phyloP scores from a whole-genome alignment of 2,329 filamentous ascomycete species.

The Arthrobotrys sphaeroides region DNA sequence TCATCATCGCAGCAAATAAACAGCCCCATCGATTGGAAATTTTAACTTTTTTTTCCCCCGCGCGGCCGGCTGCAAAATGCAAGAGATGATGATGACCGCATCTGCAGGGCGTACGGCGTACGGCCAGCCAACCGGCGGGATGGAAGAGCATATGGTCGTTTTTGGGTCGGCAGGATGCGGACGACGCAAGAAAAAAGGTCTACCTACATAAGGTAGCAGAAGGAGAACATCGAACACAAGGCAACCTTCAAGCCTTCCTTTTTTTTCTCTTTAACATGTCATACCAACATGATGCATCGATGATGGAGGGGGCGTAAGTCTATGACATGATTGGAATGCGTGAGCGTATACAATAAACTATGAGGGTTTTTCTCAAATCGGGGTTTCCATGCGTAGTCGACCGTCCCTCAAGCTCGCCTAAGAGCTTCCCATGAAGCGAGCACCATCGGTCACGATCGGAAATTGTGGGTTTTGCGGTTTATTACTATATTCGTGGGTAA shows the following conservation, averaged over 20 bases:
- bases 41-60: background rate
- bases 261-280: background rate
- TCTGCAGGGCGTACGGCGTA: conserved; percentile 12
- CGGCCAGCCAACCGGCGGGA: too few species aligned
- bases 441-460: background rate
- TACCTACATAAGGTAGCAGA: too few species aligned
- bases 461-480: conserved; percentile 7
- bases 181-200: too few species aligned
- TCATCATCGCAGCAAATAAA: background rate
- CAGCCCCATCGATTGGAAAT: background rate
- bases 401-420: too few species aligned
- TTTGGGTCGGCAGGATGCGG: conserved; percentile 25
- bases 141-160: background rate
- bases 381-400: too few species aligned
- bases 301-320: background rate
- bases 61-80: conserved; percentile 16
- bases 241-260: background rate
- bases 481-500: conserved; percentile 13
- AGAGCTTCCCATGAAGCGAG: background rate
- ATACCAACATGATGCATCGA: conserved; percentile 13
- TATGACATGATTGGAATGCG: conserved; percentile 13
- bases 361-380: background rate
- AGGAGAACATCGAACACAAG: background rate
- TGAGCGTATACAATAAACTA: too few species aligned
- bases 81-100: conserved; percentile 29